Evolutionary conservation across 179 eudicot genomes (phyloP), one percentile per base, ranked within the genome.

Genomic region (Heliamphora pulchella): DNA sequence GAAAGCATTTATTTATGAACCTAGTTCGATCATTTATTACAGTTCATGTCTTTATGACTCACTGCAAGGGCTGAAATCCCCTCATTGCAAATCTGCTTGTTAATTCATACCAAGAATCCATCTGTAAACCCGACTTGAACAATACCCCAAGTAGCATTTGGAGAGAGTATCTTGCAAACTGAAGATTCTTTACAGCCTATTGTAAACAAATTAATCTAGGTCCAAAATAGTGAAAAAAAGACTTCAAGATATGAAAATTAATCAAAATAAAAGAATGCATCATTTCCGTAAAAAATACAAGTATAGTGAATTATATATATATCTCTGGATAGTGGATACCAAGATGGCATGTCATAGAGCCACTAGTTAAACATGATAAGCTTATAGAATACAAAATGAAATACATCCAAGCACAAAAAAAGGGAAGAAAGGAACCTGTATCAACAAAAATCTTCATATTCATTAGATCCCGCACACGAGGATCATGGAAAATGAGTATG

Each of bases 361-460:
- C 14, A 48, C 75, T 22, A 51, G 76, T 53, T 59, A 51, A 61
- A 53, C 8, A 73, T 9, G 62, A 53, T 73, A 73, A 51, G 76
- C 59, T 73, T 51, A 11, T 50, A 43, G 9, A 20, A n/a, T 31
- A 78, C 69, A 76, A 50, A 63, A 77, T 15, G 22, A 3, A 69
- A 79, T 46, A 31, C 57, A 70, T 20, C 54, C 15, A 61, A 41
- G 20, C 73, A 74, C 66, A 8, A 57, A 43, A 7, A 82, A 66
- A 80, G 79, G 80, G 75, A 75, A 79, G 80, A 79, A 82, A 83
- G 78, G 80, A 85, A 94, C 98, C 98, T 94, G 98, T 94, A 91
- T 94, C 98, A 65, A 94, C 97, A 89, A 94, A 94, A 73, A 94
- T 94, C 89, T 91, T 94, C 98, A 94, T 94, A 87, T 91, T 94